Evolutionary conservation across 2,329 filamentous ascomycete genomes (phyloP).

Genomic region (Dryadomyces quercivorus): DNA sequence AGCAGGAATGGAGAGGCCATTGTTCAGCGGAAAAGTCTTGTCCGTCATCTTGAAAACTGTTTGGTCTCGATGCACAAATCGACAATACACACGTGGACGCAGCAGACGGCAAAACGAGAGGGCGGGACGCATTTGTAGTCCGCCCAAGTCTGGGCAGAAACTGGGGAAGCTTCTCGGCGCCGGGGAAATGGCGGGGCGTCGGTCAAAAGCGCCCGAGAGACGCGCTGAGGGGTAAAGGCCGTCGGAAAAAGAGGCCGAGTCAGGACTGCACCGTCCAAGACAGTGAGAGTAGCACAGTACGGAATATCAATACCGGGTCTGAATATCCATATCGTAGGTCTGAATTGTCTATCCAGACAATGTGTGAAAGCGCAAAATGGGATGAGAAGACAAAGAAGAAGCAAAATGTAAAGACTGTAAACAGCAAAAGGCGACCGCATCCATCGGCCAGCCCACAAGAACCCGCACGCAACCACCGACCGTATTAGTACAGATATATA

Average conservation of each 20-base stretch:
- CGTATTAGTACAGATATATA: background rate
- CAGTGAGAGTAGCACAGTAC: too few relatives aligned
- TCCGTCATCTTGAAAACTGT: conserved; percentile 33
- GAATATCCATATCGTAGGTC: too few relatives aligned
- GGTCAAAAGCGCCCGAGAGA: background rate
- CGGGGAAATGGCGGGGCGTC: background rate
- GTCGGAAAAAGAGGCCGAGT: background rate
- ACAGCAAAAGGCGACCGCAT: background rate
- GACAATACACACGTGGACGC: background rate
- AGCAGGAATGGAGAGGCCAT: conserved; percentile 48
- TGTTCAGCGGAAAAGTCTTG: conserved; percentile 52
- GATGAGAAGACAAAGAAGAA: conserved; percentile 3
- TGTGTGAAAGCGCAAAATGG: background rate
- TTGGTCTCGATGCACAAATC: too few relatives aligned
- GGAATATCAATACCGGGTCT: too few relatives aligned
- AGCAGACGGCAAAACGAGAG: background rate
- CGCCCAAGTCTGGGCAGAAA: too few relatives aligned
- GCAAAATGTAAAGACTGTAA: conserved; percentile 14
- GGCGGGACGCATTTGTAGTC: background rate
- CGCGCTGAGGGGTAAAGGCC: background rate
- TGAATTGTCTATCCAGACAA: conserved; percentile 3
- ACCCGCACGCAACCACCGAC: conserved; percentile 13
- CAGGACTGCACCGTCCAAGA: too few relatives aligned
- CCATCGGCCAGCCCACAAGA: background rate
- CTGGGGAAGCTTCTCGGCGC: background rate